These are phyloP conservation scores for Ophiostoma perfectum DNA, from an alignment of 2,329 filamentous ascomycete genomes.

Conservation along the genomic window DNA sequence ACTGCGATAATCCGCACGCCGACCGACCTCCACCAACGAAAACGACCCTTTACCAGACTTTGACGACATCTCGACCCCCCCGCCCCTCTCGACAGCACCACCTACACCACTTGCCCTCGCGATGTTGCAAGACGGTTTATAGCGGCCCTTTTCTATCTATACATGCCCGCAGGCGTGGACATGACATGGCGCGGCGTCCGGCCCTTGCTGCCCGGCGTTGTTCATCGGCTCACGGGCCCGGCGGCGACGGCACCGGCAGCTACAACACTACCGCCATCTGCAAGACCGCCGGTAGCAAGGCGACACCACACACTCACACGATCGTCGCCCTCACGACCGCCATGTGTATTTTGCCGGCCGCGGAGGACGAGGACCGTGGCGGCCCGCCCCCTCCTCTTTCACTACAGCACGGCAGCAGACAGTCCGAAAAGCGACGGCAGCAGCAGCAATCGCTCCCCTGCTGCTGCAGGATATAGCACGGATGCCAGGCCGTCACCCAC, in stretches of 20 bases:
- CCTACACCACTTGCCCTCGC: not conserved
- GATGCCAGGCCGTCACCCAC: not conserved
- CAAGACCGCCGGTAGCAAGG: not conserved
- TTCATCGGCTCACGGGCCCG: constrained; percentile 1
- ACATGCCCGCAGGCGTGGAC: constrained; percentile 23
- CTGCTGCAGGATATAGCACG: not conserved
- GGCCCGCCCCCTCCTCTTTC: not conserved
- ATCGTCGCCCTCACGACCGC: not conserved
- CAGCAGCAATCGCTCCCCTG: not conserved
- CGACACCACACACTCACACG: constrained; percentile 1
- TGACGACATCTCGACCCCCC: not conserved
- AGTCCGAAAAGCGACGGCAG: not conserved
- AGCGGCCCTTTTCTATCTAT: constrained; percentile 15
- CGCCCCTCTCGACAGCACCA: no score
- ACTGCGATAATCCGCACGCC: not conserved
- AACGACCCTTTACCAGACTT: not conserved
- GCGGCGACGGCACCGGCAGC: not conserved
- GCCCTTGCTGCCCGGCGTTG: constrained; percentile 11
- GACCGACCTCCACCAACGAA: constrained; percentile 3
- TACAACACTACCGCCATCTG: not conserved
- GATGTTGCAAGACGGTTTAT: constrained; percentile 17
- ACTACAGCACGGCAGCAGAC: constrained; percentile 14
- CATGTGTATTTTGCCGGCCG: not conserved
- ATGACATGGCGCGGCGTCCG: constrained; percentile 21
- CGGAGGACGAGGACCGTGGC: not conserved